A percentile compares a stretch with the other conserved stretches of the same genome.
phyloP scores from a whole-genome alignment of 306 rosid species.

The Quercus suber region DNA sequence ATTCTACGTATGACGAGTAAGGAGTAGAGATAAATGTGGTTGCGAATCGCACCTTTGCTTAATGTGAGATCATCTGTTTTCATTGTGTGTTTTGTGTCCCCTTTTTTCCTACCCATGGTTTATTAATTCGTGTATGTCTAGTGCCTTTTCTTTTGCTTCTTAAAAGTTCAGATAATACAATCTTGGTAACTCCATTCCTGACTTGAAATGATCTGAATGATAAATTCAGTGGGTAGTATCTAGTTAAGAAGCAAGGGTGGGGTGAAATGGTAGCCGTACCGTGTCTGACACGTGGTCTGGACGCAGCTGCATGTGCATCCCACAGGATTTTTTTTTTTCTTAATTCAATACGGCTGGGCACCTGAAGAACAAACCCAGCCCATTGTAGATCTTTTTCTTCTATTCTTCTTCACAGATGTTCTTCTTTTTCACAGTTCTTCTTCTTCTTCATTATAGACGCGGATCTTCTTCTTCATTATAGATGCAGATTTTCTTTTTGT shows the following conservation, averaged over 20 bases:
- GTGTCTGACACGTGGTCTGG: no score
- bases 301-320: no score
- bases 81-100: neutral
- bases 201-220: neutral
- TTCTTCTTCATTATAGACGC: no score
- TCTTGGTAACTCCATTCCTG: neutral
- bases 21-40: conserved; percentile 38
- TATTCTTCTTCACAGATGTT: no score
- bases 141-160: neutral
- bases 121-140: neutral
- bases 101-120: neutral
- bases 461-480: no score
- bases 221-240: neutral
- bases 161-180: neutral
- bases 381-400: no score
- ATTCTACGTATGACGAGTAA: conserved; percentile 18
- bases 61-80: conserved; percentile 55
- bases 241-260: neutral
- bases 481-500: no score
- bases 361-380: no score
- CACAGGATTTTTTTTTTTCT: no score
- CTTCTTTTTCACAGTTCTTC: no score
- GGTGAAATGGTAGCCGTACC: neutral
- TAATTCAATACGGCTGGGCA: no score
- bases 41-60: conserved; percentile 42